Conservation (phyloP, 2,329 filamentous ascomycete species). For the Neonectria coccinea region DNA sequence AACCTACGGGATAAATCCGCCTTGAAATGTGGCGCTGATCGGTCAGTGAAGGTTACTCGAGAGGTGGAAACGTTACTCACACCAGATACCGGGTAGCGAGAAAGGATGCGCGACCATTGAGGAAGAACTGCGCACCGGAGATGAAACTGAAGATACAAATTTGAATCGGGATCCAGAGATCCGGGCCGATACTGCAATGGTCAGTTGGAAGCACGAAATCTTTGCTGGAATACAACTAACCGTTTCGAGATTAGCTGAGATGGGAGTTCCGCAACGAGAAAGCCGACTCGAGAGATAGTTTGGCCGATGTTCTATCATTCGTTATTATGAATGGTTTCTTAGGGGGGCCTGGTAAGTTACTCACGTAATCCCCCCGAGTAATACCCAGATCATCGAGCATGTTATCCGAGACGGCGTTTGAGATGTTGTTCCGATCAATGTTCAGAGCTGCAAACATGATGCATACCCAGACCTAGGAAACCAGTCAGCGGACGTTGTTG, state of each 20-base stretch:
- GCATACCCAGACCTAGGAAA: slow-evolving; percentile 50
- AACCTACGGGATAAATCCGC: slow-evolving; percentile 1
- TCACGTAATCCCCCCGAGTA: slow-evolving; percentile 52
- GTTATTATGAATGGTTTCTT: not conserved
- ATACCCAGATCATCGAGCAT: slow-evolving; percentile 58
- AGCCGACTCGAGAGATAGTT: slow-evolving; percentile 48
- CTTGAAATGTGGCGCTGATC: not conserved
- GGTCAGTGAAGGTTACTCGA: not conserved
- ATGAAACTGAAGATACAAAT: slow-evolving; percentile 51
- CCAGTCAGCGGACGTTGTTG: not conserved
- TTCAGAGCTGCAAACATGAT: slow-evolving; percentile 58
- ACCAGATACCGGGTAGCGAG: slow-evolving; percentile 23
- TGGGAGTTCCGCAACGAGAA: slow-evolving; percentile 58
- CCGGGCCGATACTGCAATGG: slow-evolving; percentile 59
- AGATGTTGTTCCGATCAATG: slow-evolving; percentile 60
- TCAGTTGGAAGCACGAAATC: not conserved
- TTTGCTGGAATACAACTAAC: slow-evolving; percentile 25
- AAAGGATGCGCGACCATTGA: slow-evolving; percentile 19
- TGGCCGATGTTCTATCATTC: slow-evolving; percentile 47
- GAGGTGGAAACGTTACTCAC: slow-evolving; percentile 2
- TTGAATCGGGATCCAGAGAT: slow-evolving; percentile 70
- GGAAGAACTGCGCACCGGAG: slow-evolving; percentile 49
- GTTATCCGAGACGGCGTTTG: slow-evolving; percentile 60
- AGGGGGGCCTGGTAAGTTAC: not conserved
- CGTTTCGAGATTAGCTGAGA: slow-evolving; percentile 71